A percentile compares a stretch with the other conserved stretches of the same genome.
Conservation (phyloP, 2,329 filamentous ascomycete species). For the Sporothrix phasma region DNA sequence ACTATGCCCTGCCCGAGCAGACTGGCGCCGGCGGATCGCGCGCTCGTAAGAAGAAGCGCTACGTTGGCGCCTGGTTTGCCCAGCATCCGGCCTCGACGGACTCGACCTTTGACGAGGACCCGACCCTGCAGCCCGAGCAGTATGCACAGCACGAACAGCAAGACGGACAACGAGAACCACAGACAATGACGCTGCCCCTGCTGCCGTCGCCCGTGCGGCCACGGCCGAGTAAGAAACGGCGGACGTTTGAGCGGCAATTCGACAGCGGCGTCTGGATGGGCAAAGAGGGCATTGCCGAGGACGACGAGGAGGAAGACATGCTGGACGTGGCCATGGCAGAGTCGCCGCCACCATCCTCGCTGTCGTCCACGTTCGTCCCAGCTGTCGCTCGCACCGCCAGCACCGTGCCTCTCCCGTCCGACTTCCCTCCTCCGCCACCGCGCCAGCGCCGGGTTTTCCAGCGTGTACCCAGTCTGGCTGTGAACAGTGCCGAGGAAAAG, state of each 20-base stretch:
- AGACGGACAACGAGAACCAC: background rate
- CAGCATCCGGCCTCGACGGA: slow-evolving; percentile 31
- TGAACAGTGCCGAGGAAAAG: slow-evolving; percentile 33
- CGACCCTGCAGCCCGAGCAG: background rate
- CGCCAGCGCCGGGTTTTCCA: slow-evolving; percentile 22
- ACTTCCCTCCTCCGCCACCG: slow-evolving; percentile 31
- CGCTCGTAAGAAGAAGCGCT: slow-evolving; percentile 50
- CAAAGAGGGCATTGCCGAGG: slow-evolving; percentile 44
- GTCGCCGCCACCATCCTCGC: slow-evolving; percentile 44
- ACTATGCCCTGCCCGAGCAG: slow-evolving; percentile 40
- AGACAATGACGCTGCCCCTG: background rate
- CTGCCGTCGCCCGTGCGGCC: slow-evolving; percentile 20
- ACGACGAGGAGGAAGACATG: slow-evolving; percentile 37
- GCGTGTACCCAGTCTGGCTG: slow-evolving; percentile 21
- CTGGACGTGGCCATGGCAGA: slow-evolving; percentile 39
- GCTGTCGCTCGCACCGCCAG: slow-evolving; percentile 32
- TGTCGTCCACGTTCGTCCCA: slow-evolving; percentile 48
- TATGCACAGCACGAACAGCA: background rate
- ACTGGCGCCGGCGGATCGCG: slow-evolving; percentile 21
- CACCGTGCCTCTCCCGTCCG: slow-evolving; percentile 23
- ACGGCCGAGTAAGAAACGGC: slow-evolving; percentile 32
- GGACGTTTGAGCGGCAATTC: slow-evolving; percentile 46
- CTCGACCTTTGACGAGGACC: slow-evolving; percentile 15
- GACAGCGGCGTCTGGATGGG: slow-evolving; percentile 60
- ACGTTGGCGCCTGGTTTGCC: slow-evolving; percentile 59